These are phyloP conservation scores for Arabidopsis lyrata DNA, from an alignment of 441 rosid genomes.

Conservation along the genomic window DNA sequence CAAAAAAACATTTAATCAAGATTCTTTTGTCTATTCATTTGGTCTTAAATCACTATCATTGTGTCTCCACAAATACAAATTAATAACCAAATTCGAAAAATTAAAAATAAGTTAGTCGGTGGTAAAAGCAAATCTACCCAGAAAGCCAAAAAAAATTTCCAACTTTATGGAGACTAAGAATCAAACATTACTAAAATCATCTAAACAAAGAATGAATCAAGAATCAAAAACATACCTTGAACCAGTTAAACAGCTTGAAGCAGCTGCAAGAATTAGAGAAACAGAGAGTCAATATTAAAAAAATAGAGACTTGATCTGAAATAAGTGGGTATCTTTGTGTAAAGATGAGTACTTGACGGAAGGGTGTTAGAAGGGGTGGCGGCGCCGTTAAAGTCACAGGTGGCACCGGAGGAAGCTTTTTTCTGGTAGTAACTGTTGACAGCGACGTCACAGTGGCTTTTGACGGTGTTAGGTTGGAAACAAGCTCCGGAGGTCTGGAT, in stretches of 20 bases:
- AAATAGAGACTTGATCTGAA: not conserved
- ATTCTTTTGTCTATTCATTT: conserved; percentile 16
- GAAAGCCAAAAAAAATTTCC: no score
- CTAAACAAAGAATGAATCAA: conserved; percentile 24
- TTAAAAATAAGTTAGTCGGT: conserved; percentile 19
- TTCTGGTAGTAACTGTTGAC: conserved; percentile 87
- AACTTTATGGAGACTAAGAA: conserved; percentile 1
- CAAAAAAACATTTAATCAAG: conserved; percentile 18
- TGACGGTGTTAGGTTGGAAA: conserved; percentile 80
- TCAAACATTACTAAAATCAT: conserved; percentile 4
- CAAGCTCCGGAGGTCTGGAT: conserved; percentile 74
- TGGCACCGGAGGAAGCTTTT: conserved; percentile 61
- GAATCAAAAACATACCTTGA: conserved; percentile 41
- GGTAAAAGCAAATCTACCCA: conserved; percentile 33
- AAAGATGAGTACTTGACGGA: conserved; percentile 58
- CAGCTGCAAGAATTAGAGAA: conserved; percentile 35
- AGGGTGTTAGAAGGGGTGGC: conserved; percentile 52
- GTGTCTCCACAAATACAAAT: conserved; percentile 18
- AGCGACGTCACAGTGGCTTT: conserved; percentile 89
- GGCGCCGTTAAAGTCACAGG: conserved; percentile 81
- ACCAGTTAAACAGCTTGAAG: conserved; percentile 46
- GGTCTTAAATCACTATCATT: conserved; percentile 40
- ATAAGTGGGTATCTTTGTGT: not conserved
- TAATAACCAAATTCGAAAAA: not conserved
- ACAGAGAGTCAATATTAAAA: not conserved